Conservation (phyloP, 2,329 filamentous ascomycete genomes). For the Ophiocordyceps australis region DNA sequence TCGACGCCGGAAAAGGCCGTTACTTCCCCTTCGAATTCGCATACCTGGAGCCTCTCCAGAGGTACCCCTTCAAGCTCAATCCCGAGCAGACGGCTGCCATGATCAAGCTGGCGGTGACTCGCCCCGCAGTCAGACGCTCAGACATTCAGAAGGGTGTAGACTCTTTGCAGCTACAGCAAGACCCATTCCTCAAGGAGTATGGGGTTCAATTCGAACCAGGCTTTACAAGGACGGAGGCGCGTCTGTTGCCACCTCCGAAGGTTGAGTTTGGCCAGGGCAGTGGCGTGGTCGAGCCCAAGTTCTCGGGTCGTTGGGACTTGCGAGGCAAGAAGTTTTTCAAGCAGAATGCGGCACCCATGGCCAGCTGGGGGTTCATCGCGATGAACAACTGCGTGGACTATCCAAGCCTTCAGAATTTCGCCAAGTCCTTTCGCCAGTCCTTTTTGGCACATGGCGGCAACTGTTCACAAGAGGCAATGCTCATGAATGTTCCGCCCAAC, state of each 20-base stretch:
- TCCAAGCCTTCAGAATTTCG: conserved; percentile 11
- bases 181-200: conserved; percentile 55
- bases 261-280: conserved; percentile 46
- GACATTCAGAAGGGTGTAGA: conserved; percentile 38
- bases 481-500: conserved; percentile 14
- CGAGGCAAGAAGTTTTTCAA: conserved; percentile 58
- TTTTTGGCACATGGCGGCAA: conserved; percentile 33
- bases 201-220: conserved; percentile 48
- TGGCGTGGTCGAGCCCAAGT: conserved; percentile 34
- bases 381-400: conserved; percentile 36
- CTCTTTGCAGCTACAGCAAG: conserved; percentile 49
- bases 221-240: conserved; percentile 51
- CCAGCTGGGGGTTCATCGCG: conserved; percentile 58
- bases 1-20: conserved; percentile 34
- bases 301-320: conserved; percentile 70
- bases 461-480: conserved; percentile 14
- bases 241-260: conserved; percentile 50
- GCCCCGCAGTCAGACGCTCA: conserved; percentile 46
- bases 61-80: conserved; percentile 44
- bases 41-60: conserved; percentile 31
- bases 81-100: conserved; percentile 55
- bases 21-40: conserved; percentile 46
- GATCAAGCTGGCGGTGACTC: conserved; percentile 85
- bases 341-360: conserved; percentile 42
- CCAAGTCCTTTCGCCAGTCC: conserved; percentile 20